Conservation (phyloP, 2,329 filamentous ascomycete species). For the Cadophora sp. region DNA sequence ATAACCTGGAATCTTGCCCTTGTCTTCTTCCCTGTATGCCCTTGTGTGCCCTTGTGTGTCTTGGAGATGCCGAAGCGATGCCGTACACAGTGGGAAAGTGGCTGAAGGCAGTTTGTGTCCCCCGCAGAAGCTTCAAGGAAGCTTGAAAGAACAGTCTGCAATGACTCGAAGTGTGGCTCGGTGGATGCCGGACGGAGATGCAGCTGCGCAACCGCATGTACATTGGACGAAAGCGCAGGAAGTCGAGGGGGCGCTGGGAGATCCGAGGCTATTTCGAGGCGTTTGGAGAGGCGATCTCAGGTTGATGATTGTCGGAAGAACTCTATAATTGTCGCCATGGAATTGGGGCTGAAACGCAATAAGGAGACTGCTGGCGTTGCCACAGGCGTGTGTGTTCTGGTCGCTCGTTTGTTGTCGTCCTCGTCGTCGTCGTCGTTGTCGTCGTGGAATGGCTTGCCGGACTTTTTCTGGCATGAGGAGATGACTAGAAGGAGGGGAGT, state of each 20-base stretch:
- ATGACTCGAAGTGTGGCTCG: conserved; percentile 9
- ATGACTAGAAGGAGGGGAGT: not conserved
- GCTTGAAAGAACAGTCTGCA: conserved; percentile 1
- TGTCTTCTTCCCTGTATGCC: not conserved
- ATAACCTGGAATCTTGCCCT: not conserved
- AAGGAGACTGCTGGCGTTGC: conserved; percentile 8
- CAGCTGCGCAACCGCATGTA: conserved; percentile 8
- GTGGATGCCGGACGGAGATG: conserved; percentile 4
- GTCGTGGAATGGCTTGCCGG: conserved; percentile 3
- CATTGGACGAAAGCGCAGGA: conserved; percentile 28
- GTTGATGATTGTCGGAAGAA: conserved; percentile 26
- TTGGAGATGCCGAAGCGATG: conserved; percentile 26
- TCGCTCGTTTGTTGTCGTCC: not conserved
- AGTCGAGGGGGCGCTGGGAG: conserved; percentile 18
- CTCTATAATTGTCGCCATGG: conserved; percentile 23
- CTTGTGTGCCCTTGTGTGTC: not conserved
- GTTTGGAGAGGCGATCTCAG: conserved; percentile 33
- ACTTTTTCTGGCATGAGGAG: not conserved
- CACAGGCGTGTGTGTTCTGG: not conserved
- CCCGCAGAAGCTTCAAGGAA: conserved; percentile 22
- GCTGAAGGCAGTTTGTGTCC: conserved; percentile 22
- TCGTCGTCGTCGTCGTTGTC: conserved; percentile 11
- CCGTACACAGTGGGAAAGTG: conserved; percentile 21
- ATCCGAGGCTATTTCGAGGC: conserved; percentile 34
- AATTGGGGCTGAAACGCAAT: conserved; percentile 27